phyloP scores from a whole-genome alignment of 768 basidiomycete genomes.

The Cystobasidium tubakii region DNA sequence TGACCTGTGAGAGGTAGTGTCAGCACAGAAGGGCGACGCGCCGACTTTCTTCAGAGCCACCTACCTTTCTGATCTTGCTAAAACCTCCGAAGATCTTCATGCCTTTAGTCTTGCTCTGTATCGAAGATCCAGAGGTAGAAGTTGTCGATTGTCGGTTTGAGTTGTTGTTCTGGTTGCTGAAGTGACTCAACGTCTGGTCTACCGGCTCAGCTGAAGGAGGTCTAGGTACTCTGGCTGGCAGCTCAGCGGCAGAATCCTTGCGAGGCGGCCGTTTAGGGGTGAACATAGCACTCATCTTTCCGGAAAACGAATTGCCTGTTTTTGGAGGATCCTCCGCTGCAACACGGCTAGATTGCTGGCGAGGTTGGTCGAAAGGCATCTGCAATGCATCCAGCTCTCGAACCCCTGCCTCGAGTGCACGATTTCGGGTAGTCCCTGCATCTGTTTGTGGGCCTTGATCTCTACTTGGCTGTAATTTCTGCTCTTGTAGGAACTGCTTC shows the following conservation, averaged over 20 bases:
- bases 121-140: background rate
- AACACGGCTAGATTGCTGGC: background rate
- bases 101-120: background rate
- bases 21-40: no score
- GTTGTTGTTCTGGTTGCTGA: background rate
- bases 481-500: background rate
- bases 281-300: conserved; percentile 10
- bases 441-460: no score
- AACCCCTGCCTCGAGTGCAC: background rate
- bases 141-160: background rate
- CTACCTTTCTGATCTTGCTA: background rate
- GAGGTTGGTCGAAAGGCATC: background rate
- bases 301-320: background rate
- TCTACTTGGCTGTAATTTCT: background rate
- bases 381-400: background rate
- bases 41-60: background rate
- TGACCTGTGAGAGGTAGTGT: no score
- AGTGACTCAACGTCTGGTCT: background rate
- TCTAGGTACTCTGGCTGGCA: background rate
- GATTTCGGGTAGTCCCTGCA: no score
- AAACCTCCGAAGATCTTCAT: background rate
- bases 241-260: background rate
- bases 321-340: background rate
- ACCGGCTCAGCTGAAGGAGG: conserved; percentile 16
- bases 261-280: conserved; percentile 17